Conservation (phyloP, 2,329 filamentous ascomycete species). For the Trichoderma sp. region DNA sequence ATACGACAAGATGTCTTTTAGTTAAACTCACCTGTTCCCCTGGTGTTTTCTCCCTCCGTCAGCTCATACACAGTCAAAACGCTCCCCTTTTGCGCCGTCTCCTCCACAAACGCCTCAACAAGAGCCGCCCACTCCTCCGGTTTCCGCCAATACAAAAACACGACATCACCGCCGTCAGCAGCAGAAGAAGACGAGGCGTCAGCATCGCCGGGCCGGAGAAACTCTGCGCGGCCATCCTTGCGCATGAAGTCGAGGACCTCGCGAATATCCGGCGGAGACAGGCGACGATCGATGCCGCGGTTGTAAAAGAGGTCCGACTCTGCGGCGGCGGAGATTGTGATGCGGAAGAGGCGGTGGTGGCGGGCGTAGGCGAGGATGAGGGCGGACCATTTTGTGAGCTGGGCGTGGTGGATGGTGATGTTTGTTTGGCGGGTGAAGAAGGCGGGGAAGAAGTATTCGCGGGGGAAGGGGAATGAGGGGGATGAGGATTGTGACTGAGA, state of each 20-base stretch:
- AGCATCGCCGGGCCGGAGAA: conserved; percentile 47
- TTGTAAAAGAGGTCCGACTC: conserved; percentile 61
- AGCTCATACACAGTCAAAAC: conserved; percentile 95
- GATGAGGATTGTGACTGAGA: not conserved
- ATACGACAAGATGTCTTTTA: not conserved
- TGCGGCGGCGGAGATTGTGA: conserved; percentile 63
- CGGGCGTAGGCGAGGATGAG: conserved; percentile 84
- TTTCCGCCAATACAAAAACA: conserved; percentile 81
- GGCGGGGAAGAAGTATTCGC: conserved; percentile 74
- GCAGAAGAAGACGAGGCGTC: conserved; percentile 16
- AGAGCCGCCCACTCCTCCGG: conserved; percentile 87
- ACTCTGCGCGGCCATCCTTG: conserved; percentile 65
- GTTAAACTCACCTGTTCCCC: conserved; percentile 59
- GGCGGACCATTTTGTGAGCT: conserved; percentile 82
- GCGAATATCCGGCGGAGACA: conserved; percentile 53
- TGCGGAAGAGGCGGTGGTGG: conserved; percentile 72
- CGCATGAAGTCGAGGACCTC: conserved; percentile 63
- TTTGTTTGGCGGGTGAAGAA: conserved; percentile 85
- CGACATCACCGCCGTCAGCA: conserved; percentile 45
- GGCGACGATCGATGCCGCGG: conserved; percentile 51
- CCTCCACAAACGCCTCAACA: conserved; percentile 80
- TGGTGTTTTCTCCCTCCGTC: conserved; percentile 78
- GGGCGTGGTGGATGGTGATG: conserved; percentile 69
- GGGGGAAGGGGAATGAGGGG: conserved; percentile 55
- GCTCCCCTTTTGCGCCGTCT: conserved; percentile 82